phyloP scores from a whole-genome alignment of 345 rosid species.

The Syzygium jambos region DNA sequence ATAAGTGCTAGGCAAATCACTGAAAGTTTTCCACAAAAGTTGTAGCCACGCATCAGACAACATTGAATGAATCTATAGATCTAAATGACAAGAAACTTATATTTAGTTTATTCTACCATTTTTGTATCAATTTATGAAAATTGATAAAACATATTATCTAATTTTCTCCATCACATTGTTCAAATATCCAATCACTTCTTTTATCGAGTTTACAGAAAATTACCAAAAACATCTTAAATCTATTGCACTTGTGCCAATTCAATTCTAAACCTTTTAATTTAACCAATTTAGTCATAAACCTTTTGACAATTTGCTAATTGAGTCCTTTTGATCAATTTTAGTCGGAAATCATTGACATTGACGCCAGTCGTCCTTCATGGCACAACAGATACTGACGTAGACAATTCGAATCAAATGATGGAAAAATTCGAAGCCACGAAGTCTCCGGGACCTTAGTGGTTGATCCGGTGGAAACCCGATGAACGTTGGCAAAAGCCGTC shows the following conservation, averaged over 20 bases:
- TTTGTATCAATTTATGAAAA: neutral
- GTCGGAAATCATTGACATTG: accelerated
- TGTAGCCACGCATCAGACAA: neutral
- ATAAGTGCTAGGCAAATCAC: too few species aligned
- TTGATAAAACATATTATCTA: neutral
- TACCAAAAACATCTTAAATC: too few species aligned
- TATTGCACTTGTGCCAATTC: too few species aligned
- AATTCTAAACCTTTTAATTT: too few species aligned
- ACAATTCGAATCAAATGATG: too few species aligned
- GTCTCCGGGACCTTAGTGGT: too few species aligned
- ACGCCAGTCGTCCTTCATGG: accelerated
- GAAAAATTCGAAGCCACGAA: too few species aligned
- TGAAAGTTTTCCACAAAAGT: too few species aligned
- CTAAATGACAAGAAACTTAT: neutral
- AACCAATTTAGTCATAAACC: accelerated
- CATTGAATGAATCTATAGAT: neutral
- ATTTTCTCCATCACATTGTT: neutral
- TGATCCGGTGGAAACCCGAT: too few species aligned
- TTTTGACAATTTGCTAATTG: neutral
- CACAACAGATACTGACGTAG: accelerated
- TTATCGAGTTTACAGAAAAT: accelerated
- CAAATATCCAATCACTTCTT: neutral
- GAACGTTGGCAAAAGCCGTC: too few species aligned
- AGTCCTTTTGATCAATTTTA: accelerated
- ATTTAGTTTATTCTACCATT: neutral